Percentiles rank a stretch among this genome's conserved stretches.
Conservation (phyloP, 805 yeast species). For the Schwanniomyces sp. region DNA sequence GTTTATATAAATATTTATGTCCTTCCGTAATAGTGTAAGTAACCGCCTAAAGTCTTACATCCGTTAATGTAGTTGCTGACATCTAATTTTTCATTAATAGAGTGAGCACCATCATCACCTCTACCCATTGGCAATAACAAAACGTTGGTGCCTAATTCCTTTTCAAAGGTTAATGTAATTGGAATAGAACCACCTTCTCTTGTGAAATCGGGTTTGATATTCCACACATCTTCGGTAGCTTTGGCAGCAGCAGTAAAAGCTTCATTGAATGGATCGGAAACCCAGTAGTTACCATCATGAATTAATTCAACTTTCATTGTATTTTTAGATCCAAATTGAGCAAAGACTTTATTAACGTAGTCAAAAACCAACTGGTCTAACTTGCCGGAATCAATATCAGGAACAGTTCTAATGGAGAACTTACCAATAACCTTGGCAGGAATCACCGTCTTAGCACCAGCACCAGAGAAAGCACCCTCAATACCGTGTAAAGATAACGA, state of each 20-base stretch:
- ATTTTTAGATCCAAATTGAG: slow-evolving; percentile 75
- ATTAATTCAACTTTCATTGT: slow-evolving; percentile 67
- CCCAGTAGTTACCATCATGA: slow-evolving; percentile 97
- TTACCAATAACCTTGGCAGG: slow-evolving; percentile 94
- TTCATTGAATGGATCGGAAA: slow-evolving; percentile 88
- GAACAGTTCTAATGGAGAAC: slow-evolving; percentile 96
- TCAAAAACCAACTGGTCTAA: slow-evolving; percentile 75
- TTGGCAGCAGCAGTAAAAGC: slow-evolving; percentile 90
- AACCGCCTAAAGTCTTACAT: slow-evolving; percentile 88
- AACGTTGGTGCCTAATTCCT: slow-evolving; percentile 80
- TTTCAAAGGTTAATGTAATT: slow-evolving; percentile 90
- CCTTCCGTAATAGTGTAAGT: slow-evolving; percentile 76
- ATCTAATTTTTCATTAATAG: slow-evolving; percentile 93
- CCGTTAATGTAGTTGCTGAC: slow-evolving; percentile 90
- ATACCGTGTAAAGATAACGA: slow-evolving; percentile 94
- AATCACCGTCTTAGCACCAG: slow-evolving; percentile 98
- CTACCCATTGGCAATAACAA: slow-evolving; percentile 95
- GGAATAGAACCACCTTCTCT: slow-evolving; percentile 99
- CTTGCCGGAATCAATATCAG: slow-evolving; percentile 80
- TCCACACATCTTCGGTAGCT: slow-evolving; percentile 95
- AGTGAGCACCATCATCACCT: slow-evolving; percentile 99
- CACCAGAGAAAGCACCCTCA: slow-evolving; percentile 93
- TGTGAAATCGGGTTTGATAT: slow-evolving; percentile 92
- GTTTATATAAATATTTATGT: slow-evolving; percentile 5
- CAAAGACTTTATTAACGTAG: slow-evolving; percentile 67